Evolutionary conservation across 371 early-diverging fungal genomes (phyloP), one percentile per base, ranked within the genome.

Genomic region (Lichtheimia ornata): DNA sequence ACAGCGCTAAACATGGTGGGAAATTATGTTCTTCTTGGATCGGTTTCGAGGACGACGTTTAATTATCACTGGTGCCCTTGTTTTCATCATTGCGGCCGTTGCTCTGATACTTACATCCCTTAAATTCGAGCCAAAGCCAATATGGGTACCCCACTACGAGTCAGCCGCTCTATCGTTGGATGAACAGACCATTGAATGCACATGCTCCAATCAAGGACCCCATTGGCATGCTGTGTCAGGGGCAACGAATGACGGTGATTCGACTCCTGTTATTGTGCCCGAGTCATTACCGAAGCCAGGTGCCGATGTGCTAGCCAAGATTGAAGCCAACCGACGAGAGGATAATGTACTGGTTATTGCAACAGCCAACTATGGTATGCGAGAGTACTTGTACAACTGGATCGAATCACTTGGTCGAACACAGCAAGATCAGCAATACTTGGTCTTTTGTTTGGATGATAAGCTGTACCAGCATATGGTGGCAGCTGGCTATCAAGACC

Each of bases 331-430:
- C 53, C 28, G 59, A 1, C 50, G 56, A 14, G 41, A 55, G 47
- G 54, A 35, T 5, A 53, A 57, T 0, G 59, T 63, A 0, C 27
- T 67, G 3, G 42, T 67, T 43, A 53, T 52, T 41, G 58, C 67
- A 1, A 50, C 58, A 14, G 67, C 67, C 50, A 67, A 64, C 30
- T 62, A 67, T 22, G 62, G 60, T 15, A 67, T 64, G 62, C 62
- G 67, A 12, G 65, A 62, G 15, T 64, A 71, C 25, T 49, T 63
- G 1, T 62, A 65, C 47, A 71, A 71, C 47, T 71, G 72, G 72
- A 67, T 71, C n/a, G 60, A 53, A 27, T 71, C 72, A 0, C 50
- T 71, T n/a, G 54, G 59, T 35, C 57, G 59, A 14, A 71, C 72
- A 5, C 41, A 50, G 43, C 65, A 64, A 17, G 54, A 61, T 17